Conservation (phyloP, 192 early-diverging fungal species). For the Jimgerdemannia lactiflua region DNA sequence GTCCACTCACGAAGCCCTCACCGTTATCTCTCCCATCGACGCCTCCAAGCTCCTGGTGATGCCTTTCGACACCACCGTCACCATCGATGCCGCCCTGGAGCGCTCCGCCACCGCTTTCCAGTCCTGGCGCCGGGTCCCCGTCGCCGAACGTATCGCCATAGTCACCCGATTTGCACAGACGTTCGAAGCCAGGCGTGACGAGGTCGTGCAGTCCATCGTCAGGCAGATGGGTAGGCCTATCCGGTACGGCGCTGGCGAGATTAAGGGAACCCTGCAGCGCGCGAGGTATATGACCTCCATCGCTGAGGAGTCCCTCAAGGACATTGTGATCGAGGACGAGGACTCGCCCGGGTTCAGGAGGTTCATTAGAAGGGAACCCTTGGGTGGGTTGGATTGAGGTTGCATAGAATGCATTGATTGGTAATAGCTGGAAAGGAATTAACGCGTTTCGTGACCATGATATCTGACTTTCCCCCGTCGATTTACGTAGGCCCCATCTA, state of each 20-base stretch:
- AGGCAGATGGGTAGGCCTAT: slow-evolving; percentile 71
- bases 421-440: neutral
- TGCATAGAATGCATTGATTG: slow-evolving; percentile 33
- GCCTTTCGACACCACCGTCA: neutral
- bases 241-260: slow-evolving; percentile 61
- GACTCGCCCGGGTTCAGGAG: slow-evolving; percentile 49
- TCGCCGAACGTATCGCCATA: slow-evolving; percentile 50
- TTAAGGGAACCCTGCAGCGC: slow-evolving; percentile 67
- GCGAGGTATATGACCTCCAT: slow-evolving; percentile 66
- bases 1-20: neutral
- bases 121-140: slow-evolving; percentile 50
- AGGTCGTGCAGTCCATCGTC: slow-evolving; percentile 52
- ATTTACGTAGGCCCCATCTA: slow-evolving; percentile 12
- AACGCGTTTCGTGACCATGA: no score
- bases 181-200: slow-evolving; percentile 55
- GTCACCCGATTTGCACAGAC: slow-evolving; percentile 47
- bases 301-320: slow-evolving; percentile 57
- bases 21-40: neutral
- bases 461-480: neutral
- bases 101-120: slow-evolving; percentile 31
- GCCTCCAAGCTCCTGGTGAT: neutral
- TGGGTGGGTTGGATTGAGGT: slow-evolving; percentile 58
- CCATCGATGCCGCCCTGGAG: neutral
- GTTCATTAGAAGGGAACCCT: slow-evolving; percentile 68
- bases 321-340: slow-evolving; percentile 43